Percentiles rank a stretch among this genome's conserved stretches.
Evolutionary conservation across 2,329 filamentous ascomycete species (phyloP).

Genomic region (Monilinia polystroma): DNA sequence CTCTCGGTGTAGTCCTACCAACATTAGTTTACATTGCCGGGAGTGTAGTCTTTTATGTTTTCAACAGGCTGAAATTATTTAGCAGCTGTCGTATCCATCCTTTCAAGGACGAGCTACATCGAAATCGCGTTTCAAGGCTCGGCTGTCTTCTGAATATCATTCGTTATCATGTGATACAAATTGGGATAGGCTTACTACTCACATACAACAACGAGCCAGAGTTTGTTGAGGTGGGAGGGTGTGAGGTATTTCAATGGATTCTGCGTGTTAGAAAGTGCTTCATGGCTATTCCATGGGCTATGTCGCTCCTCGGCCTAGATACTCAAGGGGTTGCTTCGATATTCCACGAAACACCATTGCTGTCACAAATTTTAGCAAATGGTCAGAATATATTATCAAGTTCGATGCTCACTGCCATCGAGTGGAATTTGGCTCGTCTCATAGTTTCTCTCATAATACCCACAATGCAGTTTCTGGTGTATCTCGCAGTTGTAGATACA

Average conservation of each 20-base stretch:
- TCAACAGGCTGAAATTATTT: constrained; percentile 10
- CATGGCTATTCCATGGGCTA: neutral
- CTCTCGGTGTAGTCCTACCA: constrained; percentile 10
- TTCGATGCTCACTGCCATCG: neutral
- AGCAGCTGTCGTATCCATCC: constrained; percentile 17
- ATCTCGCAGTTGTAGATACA: constrained; percentile 22
- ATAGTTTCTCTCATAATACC: constrained; percentile 13
- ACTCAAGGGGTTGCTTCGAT: constrained; percentile 4
- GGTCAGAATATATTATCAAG: neutral
- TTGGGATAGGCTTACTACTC: constrained; percentile 11
- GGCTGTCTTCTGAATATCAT: constrained; percentile 14
- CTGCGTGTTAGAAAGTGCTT: constrained; percentile 4
- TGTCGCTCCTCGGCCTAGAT: constrained; percentile 10
- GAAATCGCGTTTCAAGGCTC: constrained; percentile 19
- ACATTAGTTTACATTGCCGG: constrained; percentile 15
- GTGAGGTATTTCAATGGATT: constrained; percentile 10
- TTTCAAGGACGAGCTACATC: constrained; percentile 12
- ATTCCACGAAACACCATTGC: constrained; percentile 1
- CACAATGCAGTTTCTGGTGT: constrained; percentile 4
- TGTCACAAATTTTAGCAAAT: neutral
- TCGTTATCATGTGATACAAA: constrained; percentile 20
- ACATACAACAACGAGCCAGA: constrained; percentile 11
- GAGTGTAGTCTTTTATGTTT: constrained; percentile 9
- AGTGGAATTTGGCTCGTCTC: constrained; percentile 14
- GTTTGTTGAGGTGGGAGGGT: neutral